Percentiles rank a stretch among this genome's conserved stretches.
phyloP scores from a whole-genome alignment of 176 grass and related monocot species.

The Triticum monococcum region DNA sequence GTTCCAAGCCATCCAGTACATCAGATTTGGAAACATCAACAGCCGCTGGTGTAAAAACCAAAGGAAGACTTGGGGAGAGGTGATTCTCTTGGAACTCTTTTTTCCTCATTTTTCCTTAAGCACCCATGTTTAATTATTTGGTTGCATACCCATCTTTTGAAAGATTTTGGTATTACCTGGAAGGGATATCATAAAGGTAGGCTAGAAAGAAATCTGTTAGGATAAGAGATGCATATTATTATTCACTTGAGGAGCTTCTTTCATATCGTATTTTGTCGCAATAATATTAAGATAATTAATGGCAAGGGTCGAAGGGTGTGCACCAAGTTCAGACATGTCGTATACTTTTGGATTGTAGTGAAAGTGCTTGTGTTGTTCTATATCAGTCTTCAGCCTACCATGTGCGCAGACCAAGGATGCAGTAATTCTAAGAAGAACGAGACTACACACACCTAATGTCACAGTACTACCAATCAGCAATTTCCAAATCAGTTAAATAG shows the following conservation, averaged over 20 bases:
- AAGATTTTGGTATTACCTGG: not conserved
- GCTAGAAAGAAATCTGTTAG: too few species aligned
- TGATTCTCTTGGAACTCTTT: conserved; percentile 27
- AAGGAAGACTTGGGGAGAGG: conserved; percentile 37
- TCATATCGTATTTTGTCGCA: not conserved
- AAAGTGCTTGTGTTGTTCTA: not conserved
- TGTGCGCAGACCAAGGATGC: too few species aligned
- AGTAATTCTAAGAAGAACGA: too few species aligned
- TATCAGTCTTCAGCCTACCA: too few species aligned
- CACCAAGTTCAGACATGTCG: not conserved
- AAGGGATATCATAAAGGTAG: too few species aligned
- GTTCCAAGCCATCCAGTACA: conserved; percentile 27
- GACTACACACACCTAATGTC: too few species aligned
- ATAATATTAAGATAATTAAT: not conserved
- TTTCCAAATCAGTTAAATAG: too few species aligned
- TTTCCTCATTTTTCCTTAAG: not conserved
- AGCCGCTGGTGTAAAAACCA: conserved; percentile 11
- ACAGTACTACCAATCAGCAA: too few species aligned
- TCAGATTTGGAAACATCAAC: conserved; percentile 30
- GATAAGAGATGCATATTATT: not conserved
- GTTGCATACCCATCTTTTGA: conserved; percentile 12
- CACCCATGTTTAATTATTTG: not conserved
- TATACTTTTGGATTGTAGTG: conserved; percentile 4
- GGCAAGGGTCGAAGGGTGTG: not conserved
- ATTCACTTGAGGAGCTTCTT: not conserved